Percentiles rank a stretch among this genome's conserved stretches.
Evolutionary conservation across 2,329 filamentous ascomycete species (phyloP).

Genomic region (Alternaria gansuensis): DNA sequence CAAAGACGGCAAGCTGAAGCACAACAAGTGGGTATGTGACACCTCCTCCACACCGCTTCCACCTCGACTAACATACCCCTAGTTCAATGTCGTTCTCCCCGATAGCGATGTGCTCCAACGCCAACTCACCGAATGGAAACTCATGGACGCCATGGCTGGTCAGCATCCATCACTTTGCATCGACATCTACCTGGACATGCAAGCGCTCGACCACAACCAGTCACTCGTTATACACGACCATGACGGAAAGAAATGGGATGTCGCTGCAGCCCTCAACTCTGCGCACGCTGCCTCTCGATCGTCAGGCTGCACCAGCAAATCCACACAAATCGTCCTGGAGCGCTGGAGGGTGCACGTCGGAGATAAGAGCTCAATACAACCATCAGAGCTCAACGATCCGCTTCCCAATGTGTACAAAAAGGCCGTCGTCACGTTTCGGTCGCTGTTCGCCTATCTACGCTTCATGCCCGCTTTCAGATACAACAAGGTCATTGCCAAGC

Average conservation of each 20-base stretch:
- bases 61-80: constrained; percentile 24
- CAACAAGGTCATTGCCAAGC: constrained; percentile 76
- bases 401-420: constrained; percentile 96
- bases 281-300: constrained; percentile 62
- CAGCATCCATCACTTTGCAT: constrained; percentile 85
- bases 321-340: constrained; percentile 83
- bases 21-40: constrained; percentile 84
- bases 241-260: constrained; percentile 90
- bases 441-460: constrained; percentile 82
- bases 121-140: constrained; percentile 82
- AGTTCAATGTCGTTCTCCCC: constrained; percentile 96
- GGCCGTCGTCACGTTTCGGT: constrained; percentile 91
- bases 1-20: constrained; percentile 69
- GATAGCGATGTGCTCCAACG: constrained; percentile 89
- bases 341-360: constrained; percentile 89
- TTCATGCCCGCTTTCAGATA: constrained; percentile 89
- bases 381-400: constrained; percentile 63
- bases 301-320: constrained; percentile 55
- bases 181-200: constrained; percentile 86
- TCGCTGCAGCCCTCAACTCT: constrained; percentile 79
- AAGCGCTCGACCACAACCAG: constrained; percentile 81
- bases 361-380: constrained; percentile 64
- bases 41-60: neutral
- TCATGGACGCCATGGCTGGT: constrained; percentile 77
- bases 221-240: constrained; percentile 89